Evolutionary conservation across 495 filamentous ascomycete genomes (phyloP), one percentile per base, ranked within the genome.

Genomic region (Lentithecium fluviatile): DNA sequence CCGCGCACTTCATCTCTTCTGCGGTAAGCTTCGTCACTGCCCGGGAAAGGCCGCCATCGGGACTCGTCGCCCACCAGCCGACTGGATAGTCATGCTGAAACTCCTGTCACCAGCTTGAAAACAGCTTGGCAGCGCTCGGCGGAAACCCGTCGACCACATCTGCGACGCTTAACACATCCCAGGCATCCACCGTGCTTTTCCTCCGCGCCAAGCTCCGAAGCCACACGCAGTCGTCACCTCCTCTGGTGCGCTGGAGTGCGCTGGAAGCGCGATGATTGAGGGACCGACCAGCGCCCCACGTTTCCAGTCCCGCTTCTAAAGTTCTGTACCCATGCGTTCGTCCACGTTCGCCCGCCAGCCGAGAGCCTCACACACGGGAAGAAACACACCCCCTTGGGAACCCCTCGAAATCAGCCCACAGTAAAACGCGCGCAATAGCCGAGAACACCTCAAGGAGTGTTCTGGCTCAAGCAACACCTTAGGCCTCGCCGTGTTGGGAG

Each of bases 111-210:
- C 29, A 2, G 23, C 26, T 29, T 45, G 43, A 34, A 56, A 56
- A 56, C 59, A 56, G 20, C 59, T 62, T 62, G 59, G 59, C 59
- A 38, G 8, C 20, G 32, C 56, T 59, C 34, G 56, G 56, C 56
- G 40, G 40, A 32, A 32, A n/a, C n/a, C 29, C 29, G 29, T 32
- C 29, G 10, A 10, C n/a, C 10, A 10, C 29, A 10, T 10, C 29
- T 32, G 29, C 29, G 29, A 32, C 3, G 29, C 4, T 4, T 32
- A 4, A 3, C 29, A 32, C 29, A 32, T 32, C 29, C 29, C 29
- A 32, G 29, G 29, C 29, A 32, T 32, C 29, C 29, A 32, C 29
- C 29, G 29, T 32, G 29, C 29, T 32, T 32, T 32, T 32, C 10
- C 29, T 32, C 29, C 29, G 29, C 29, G 29, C 10, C n/a, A n/a